Evolutionary conservation across 768 basidiomycete species (phyloP).

Genomic region (Kwoniella sp.): DNA sequence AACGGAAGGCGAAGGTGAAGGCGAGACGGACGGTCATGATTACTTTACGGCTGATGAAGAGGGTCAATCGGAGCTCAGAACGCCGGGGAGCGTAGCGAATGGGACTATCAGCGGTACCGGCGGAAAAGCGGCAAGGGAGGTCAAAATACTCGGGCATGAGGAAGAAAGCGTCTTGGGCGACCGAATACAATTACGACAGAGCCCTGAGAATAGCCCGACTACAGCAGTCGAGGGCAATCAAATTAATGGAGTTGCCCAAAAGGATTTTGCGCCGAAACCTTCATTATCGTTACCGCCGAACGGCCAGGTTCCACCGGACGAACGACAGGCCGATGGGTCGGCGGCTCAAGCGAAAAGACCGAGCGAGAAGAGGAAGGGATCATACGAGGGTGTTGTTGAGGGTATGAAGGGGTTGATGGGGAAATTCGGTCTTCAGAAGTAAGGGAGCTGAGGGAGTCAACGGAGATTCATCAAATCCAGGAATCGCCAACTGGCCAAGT

Average conservation of each 20-base stretch:
- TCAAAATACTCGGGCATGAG: not conserved
- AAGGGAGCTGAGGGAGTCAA: not conserved
- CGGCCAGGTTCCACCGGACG: not conserved
- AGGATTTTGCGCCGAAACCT: slow-evolving; percentile 3
- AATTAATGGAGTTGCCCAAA: not conserved
- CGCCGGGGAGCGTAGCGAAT: slow-evolving; percentile 5
- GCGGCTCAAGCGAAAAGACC: not conserved
- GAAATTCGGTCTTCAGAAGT: slow-evolving; percentile 1
- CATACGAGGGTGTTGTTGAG: slow-evolving; percentile 14
- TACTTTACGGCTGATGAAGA: slow-evolving; percentile 38
- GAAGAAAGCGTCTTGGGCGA: not conserved
- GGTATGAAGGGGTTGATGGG: slow-evolving; percentile 18
- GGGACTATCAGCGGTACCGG: not conserved
- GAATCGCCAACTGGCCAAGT: too few relatives aligned
- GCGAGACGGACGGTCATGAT: slow-evolving; percentile 1
- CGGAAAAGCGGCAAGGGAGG: not conserved
- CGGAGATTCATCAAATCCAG: too few relatives aligned
- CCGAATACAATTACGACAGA: not conserved
- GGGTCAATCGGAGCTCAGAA: slow-evolving; percentile 6
- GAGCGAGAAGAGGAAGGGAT: slow-evolving; percentile 8
- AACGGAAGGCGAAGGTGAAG: slow-evolving; percentile 13
- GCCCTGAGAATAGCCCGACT: not conserved
- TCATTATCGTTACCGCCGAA: too few relatives aligned
- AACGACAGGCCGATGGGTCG: not conserved
- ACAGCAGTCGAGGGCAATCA: not conserved